These are phyloP conservation scores for Phanerochaete sordida DNA, from an alignment of 768 basidiomycete species.

Conservation along the genomic window DNA sequence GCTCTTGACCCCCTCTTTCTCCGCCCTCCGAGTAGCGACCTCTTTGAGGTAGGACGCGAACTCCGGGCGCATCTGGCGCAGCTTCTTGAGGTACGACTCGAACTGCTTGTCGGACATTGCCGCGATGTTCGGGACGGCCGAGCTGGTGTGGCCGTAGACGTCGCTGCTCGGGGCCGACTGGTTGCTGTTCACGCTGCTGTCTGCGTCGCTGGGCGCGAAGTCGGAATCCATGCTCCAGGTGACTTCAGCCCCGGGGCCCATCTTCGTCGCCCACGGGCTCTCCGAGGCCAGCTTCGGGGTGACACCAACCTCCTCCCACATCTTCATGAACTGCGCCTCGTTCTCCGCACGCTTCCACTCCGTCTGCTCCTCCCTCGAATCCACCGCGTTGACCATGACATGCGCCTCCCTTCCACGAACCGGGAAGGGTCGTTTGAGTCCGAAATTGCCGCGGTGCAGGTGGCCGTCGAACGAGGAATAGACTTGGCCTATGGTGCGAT, in stretches of 20 bases:
- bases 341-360: conserved; percentile 70
- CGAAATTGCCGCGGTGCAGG: conserved; percentile 78
- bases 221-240: conserved; percentile 45
- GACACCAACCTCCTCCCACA: conserved; percentile 61
- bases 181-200: conserved; percentile 7
- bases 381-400: conserved; percentile 65
- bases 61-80: conserved; percentile 51
- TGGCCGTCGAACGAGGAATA: conserved; percentile 70
- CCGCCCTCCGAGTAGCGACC: conserved; percentile 10
- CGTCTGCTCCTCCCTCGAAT: conserved; percentile 70
- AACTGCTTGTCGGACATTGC: conserved; percentile 62
- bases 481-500: conserved; percentile 73
- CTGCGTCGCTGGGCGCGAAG: conserved; percentile 22
- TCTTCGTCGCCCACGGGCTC: conserved; percentile 35
- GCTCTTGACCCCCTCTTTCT: neutral
- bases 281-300: conserved; percentile 26
- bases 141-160: neutral
- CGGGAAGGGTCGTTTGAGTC: conserved; percentile 78
- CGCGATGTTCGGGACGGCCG: conserved; percentile 42
- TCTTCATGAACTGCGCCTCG: conserved; percentile 64
- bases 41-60: conserved; percentile 48
- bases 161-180: neutral
- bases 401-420: conserved; percentile 59
- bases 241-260: conserved; percentile 32
- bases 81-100: conserved; percentile 50